These are phyloP conservation scores for Saussurea involucrata DNA, from an alignment of 129 eudicot genomes.

Conservation along the genomic window DNA sequence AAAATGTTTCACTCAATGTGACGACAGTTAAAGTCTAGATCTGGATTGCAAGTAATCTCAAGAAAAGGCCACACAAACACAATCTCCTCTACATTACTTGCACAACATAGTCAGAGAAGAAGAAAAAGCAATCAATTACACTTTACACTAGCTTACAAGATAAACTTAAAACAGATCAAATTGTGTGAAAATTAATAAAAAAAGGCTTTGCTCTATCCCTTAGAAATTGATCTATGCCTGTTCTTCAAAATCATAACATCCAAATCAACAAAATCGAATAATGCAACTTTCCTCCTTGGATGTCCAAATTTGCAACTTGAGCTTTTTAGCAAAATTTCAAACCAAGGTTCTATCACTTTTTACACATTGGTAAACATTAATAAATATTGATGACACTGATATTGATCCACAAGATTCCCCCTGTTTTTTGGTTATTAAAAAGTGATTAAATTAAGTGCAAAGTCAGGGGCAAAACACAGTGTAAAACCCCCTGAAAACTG, in stretches of 20 bases:
- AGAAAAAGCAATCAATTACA: conserved; percentile 4
- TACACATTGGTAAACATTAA: not conserved
- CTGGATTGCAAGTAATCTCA: conserved; percentile 13
- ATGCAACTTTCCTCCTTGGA: not conserved
- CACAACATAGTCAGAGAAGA: not conserved
- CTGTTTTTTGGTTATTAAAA: not conserved
- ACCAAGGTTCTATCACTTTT: not conserved
- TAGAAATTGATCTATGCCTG: not conserved
- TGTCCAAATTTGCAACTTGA: not conserved
- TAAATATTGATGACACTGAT: not conserved
- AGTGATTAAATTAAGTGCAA: not conserved
- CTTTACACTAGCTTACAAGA: conserved; percentile 6
- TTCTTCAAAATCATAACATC: not conserved
- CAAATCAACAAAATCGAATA: not conserved
- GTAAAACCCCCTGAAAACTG: not conserved
- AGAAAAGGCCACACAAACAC: not conserved
- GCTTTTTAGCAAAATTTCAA: not conserved
- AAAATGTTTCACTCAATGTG: not conserved
- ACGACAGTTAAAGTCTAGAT: not conserved
- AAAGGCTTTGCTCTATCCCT: not conserved
- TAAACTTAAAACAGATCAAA: conserved; percentile 3
- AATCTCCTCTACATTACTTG: conserved; percentile 9
- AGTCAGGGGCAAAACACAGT: not conserved
- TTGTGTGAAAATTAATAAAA: not conserved
- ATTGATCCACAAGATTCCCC: not conserved